A percentile compares a stretch with the other conserved stretches of the same genome.
phyloP scores from a whole-genome alignment of 345 rosid genomes.

The Hibiscus mutabilis region DNA sequence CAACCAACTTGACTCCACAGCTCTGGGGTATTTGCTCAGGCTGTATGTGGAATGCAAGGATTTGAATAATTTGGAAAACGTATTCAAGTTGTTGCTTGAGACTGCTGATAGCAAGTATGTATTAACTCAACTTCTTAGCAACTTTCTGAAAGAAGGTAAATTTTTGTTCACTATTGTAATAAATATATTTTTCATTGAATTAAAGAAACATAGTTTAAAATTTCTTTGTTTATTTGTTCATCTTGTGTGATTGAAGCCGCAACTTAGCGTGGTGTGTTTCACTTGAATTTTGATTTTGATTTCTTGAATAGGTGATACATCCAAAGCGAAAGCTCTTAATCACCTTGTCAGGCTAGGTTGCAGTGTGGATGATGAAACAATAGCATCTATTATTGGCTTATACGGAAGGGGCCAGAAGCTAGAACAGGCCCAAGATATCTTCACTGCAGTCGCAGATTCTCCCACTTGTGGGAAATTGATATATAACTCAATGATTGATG shows the following conservation, averaged over 20 bases:
- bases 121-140: slow-evolving; percentile 43
- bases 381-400: slow-evolving; percentile 44
- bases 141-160: slow-evolving; percentile 51
- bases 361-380: slow-evolving; percentile 41
- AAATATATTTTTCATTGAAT: neutral
- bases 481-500: slow-evolving; percentile 57
- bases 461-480: slow-evolving; percentile 31
- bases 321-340: slow-evolving; percentile 38
- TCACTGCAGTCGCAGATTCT: slow-evolving; percentile 38
- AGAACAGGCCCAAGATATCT: slow-evolving; percentile 46
- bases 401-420: slow-evolving; percentile 51
- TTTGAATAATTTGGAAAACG: slow-evolving; percentile 27
- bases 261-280: neutral
- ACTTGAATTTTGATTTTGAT: slow-evolving; percentile 10
- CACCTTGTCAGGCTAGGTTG: slow-evolving; percentile 39
- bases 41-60: slow-evolving; percentile 36
- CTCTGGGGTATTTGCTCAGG: slow-evolving; percentile 52
- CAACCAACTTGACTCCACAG: slow-evolving; percentile 33
- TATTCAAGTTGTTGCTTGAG: slow-evolving; percentile 45
- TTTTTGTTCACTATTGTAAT: neutral
- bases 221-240: neutral
- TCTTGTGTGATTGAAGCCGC: neutral
- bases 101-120: slow-evolving; percentile 39
- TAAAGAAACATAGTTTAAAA: neutral
- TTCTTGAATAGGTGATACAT: slow-evolving; percentile 41